Conservation (phyloP, 2,329 filamentous ascomycete species). For the Emergomyces africanus region DNA sequence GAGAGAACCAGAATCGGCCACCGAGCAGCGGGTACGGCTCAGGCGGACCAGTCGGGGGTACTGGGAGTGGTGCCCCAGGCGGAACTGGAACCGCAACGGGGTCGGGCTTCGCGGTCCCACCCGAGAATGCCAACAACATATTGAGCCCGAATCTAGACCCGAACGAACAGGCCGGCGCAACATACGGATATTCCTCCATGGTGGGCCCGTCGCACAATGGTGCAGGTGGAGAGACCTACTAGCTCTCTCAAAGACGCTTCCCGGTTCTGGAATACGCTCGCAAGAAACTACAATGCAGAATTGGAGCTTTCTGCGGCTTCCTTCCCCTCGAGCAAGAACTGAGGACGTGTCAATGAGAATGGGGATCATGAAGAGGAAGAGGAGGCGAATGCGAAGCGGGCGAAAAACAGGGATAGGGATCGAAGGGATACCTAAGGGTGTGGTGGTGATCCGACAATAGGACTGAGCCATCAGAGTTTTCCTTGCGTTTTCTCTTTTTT, state of each 20-base stretch:
- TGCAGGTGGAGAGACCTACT: constrained; percentile 34
- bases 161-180: constrained; percentile 31
- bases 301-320: constrained; percentile 10
- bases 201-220: constrained; percentile 36
- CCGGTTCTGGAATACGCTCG: constrained; percentile 8
- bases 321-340: constrained; percentile 10
- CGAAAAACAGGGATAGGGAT: not conserved
- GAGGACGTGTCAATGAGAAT: not conserved
- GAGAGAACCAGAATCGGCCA: constrained; percentile 49
- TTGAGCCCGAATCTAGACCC: constrained; percentile 32
- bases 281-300: constrained; percentile 6
- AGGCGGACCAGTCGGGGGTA: constrained; percentile 21
- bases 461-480: not conserved
- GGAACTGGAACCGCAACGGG: constrained; percentile 19
- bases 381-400: not conserved
- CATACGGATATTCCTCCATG: constrained; percentile 35
- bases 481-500: not conserved
- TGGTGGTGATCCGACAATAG: not conserved
- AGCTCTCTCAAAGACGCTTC: constrained; percentile 13
- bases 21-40: constrained; percentile 35
- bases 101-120: constrained; percentile 24
- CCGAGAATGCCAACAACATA: constrained; percentile 33
- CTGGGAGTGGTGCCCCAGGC: constrained; percentile 11
- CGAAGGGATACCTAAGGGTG: not conserved
- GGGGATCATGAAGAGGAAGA: not conserved